Base-by-base conservation (phyloP, 805 yeast genomes). In the Saturnispora bothae region DNA sequence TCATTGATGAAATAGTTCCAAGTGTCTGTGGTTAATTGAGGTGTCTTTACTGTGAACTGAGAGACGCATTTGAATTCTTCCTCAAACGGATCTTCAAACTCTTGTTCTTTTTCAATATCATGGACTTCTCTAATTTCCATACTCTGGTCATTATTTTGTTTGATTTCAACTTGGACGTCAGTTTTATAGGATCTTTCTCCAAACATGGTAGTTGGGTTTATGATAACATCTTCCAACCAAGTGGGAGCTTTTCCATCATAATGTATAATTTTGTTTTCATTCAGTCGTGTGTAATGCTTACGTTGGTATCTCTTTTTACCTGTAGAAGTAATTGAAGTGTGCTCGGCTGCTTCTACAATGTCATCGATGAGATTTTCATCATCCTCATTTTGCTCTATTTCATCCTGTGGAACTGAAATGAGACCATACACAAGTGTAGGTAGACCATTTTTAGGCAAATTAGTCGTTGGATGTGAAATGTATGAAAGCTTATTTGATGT, bases 371-470 rank as follows among this genome's bases (percentile, higher is more conserved):
- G 66, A 41, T 69, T 67, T 34, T 70, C 76, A 20, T 43, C 41
- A 13, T 48, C 56, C 4, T 48, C 56, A n/a, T 40, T 43, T 3
- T 45, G 47, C 22, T 54, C 55, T 31, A 43, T 37, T 49, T 61
- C 53, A 47, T 56, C 40, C 39, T 56, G 33, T 9, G 61, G 41
- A 16, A 60, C 51, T 33, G 68, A 67, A 38, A 68, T 62, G 12
- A 68, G 56, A 0, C 86, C 83, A 52, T 73, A 68, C 0, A 81
- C 78, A 5, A 79, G 59, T 0, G 86, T 69, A 37, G 71, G 79
- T 1, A 82, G 50, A 1, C 92, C 92, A 20, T 69, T 49, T 40
- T 76, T 62, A 0, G 92, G 92, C 4, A 81, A 50, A 54, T 44
- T 69, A 7, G 19, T 18, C 10, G 16, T 28, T 15, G 40, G 40